Conservation (phyloP, 192 early-diverging fungal genomes). For the Backusella circina region DNA sequence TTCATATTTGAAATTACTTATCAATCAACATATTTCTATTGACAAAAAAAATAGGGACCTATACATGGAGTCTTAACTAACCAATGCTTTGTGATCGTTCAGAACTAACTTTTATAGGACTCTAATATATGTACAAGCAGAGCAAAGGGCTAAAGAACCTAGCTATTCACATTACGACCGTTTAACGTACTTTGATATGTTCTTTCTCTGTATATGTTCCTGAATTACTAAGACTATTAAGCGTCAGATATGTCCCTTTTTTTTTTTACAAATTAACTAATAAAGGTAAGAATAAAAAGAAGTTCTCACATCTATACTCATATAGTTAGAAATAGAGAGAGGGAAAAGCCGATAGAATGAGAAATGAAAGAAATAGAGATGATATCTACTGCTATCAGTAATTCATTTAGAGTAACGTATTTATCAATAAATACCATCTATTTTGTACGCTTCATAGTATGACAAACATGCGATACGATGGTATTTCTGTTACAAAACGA, state of each 20-base stretch:
- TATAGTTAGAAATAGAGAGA: neutral
- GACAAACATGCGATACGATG: neutral
- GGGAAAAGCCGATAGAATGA: neutral
- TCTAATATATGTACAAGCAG: neutral
- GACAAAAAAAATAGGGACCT: neutral
- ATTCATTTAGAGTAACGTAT: neutral
- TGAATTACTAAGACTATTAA: neutral
- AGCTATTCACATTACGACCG: neutral
- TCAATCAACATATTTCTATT: too few relatives aligned
- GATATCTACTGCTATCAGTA: neutral
- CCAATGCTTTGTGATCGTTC: neutral
- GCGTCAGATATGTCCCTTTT: neutral
- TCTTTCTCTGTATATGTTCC: neutral
- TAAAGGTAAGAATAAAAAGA: neutral
- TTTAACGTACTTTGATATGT: neutral
- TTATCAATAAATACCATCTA: neutral
- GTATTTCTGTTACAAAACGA: neutral
- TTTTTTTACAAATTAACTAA: neutral
- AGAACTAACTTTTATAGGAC: neutral
- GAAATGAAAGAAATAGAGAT: neutral
- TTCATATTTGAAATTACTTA: too few relatives aligned
- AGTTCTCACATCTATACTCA: neutral
- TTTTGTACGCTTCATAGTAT: neutral
- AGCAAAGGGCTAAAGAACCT: neutral
- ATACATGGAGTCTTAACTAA: neutral